A percentile compares a stretch with the other conserved stretches of the same genome.
These are phyloP conservation scores for Fusarium burgessii DNA, from an alignment of 2,329 filamentous ascomycete species.

Conservation along the genomic window DNA sequence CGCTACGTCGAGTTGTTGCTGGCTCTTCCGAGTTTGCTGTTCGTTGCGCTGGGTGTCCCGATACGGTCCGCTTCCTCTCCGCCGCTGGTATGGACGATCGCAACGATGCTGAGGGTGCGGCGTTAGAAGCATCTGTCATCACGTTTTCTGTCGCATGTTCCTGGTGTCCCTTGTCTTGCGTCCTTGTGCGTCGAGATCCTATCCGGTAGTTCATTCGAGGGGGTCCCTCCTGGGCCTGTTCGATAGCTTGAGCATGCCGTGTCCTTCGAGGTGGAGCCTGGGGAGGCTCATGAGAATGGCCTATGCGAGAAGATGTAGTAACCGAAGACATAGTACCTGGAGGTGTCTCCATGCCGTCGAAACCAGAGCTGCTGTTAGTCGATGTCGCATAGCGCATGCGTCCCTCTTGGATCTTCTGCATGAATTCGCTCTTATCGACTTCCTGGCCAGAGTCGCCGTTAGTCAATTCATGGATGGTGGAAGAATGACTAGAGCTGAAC, in stretches of 20 bases:
- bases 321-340: conserved; percentile 45
- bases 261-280: conserved; percentile 66
- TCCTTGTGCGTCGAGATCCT: conserved; percentile 58
- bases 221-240: conserved; percentile 67
- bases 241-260: conserved; percentile 64
- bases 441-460: conserved; percentile 57
- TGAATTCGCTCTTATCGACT: conserved; percentile 64
- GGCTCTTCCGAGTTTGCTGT: conserved; percentile 69
- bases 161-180: conserved; percentile 52
- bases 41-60: conserved; percentile 76
- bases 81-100: conserved; percentile 58
- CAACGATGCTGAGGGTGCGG: conserved; percentile 52
- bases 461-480: conserved; percentile 57
- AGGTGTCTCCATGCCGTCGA: conserved; percentile 74
- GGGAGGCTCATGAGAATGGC: conserved; percentile 58
- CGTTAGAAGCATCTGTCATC: conserved; percentile 56
- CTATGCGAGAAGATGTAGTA: conserved; percentile 39
- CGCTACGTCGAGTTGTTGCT: conserved; percentile 71
- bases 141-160: conserved; percentile 54
- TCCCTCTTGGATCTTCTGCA: conserved; percentile 66
- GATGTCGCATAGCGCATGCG: conserved; percentile 59
- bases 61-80: conserved; percentile 92
- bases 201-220: conserved; percentile 73
- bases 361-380: conserved; percentile 53
- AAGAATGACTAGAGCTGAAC: conserved; percentile 61